Conservation (phyloP, 2,329 filamentous ascomycete genomes). For the Xylariaceae sp. region DNA sequence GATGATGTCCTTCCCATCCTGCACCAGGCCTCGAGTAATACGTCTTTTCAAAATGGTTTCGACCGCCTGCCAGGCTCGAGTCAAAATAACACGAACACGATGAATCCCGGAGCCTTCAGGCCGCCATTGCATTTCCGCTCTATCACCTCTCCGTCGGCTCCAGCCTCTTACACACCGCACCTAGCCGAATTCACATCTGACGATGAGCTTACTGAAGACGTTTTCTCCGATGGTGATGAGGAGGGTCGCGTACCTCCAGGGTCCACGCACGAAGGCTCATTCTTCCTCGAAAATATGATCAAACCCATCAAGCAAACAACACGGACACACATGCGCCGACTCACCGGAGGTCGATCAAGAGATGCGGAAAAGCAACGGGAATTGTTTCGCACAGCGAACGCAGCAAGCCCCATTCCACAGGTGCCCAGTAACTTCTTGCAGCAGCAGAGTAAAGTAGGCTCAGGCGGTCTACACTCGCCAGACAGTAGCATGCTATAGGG, state of each 20-base stretch:
- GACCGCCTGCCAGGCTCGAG: constrained; percentile 64
- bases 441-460: constrained; percentile 16
- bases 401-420: constrained; percentile 29
- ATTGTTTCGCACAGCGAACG: constrained; percentile 26
- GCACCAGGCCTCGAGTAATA: constrained; percentile 77
- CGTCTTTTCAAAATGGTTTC: constrained; percentile 85
- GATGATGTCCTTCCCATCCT: constrained; percentile 90
- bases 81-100: constrained; percentile 54
- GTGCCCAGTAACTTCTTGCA: constrained; percentile 31
- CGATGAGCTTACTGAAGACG: constrained; percentile 69
- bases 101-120: constrained; percentile 50
- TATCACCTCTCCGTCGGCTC: constrained; percentile 72
- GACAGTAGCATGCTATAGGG: background rate
- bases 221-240: constrained; percentile 75
- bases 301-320: constrained; percentile 54
- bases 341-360: constrained; percentile 52
- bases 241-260: constrained; percentile 26
- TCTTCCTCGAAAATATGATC: constrained; percentile 58
- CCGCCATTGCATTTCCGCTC: constrained; percentile 76
- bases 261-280: constrained; percentile 38
- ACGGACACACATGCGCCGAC: constrained; percentile 54
- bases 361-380: constrained; percentile 34
- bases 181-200: constrained; percentile 65
- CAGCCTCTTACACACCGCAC: constrained; percentile 50
- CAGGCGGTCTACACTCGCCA: no score